Base-by-base conservation (phyloP, 306 rosid species). In the Coriaria nepalensis region DNA sequence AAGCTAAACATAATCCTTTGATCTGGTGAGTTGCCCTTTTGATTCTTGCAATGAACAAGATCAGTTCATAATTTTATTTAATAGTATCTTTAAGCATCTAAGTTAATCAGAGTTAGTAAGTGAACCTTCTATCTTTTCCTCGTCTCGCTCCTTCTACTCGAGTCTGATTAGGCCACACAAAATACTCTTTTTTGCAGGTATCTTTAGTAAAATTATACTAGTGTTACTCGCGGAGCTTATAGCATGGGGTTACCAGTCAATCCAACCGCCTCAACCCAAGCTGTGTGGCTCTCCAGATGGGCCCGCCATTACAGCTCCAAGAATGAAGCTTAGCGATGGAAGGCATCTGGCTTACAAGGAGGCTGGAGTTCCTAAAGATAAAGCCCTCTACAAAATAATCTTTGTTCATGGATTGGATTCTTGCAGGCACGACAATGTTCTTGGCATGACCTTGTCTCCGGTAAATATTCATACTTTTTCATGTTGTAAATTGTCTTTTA, bases 261-360 rank as follows among this genome's bases (percentile, higher is more conserved):
- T 60, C 55, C 94, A 48, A 59, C 87, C 93, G 67, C 87, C 85
- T 63, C 76, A 85, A 13, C 62, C 79, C 5, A 85, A 79, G 64
- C 68, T 54, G 58, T 85, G 95, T 62, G 96, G 98, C 48, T 65
- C 92, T 59, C 62, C 78, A 6, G 76, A 61, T 56, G 98, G 96
- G 13, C 93, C 77, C 2, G 78, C 79, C 33, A 46, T 85, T 52
- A 90, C 96, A 39, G 87, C 86, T 34, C 55, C 76, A 9, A 77
- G 92, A 69, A 73, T 81, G 58, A 79, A 79, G 61, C 77, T 90
- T 43, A 77, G 82, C 53, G 94, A 90, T 67, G 94, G 96, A 59
- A 79, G 98, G 53, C 68, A 79, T 73, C 69, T 85, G 72, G 93
- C 98, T 10, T 92, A 79, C 75, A 67, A 75, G 55, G 95, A 85